Base-by-base conservation (phyloP, 352 stramenopile genomes). In the Globisporangium nagaii region DNA sequence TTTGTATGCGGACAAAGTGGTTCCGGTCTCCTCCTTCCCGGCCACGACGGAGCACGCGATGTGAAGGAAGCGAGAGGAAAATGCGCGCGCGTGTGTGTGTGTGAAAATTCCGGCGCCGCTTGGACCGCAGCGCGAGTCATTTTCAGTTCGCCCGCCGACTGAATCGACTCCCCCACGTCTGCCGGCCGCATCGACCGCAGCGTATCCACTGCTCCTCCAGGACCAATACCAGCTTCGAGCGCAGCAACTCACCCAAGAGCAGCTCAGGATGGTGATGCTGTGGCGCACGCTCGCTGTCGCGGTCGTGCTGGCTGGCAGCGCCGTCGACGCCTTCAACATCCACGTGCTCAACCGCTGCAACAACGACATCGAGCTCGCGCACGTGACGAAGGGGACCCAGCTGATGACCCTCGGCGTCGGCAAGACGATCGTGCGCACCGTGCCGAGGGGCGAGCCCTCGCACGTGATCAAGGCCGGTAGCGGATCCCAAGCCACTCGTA, bases 331-430 rank as follows among this genome's bases (percentile, higher is more conserved):
- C 43, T 68, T 82, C 59, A 66, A 73, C 36, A 52, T 87, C 57
- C 74, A 77, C 56, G 62, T 88, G 47, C 62, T 56, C 56, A 88
- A 88, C 70, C 66, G 63, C 49, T 88, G 78, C 61, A 39, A 58
- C 13, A 61, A 65, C 42, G 49, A 52, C 37, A 70, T 86, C 42
- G 70, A 73, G 24, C 54, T 88, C 12, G 61, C 68, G n/a, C 69
- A 77, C 45, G 70, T 71, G 44, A 58, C 56, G 7, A 68, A 62
- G 17, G 60, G 61, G 25, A 45, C 65, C 0, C 24, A 45, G 5
- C 65, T 60, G 8, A 53, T 72, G 56, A 48, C 55, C 27, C 57
- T 87, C 12, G 32, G 63, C 3, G 32, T 62, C 11, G 73, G 76
- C 11, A 68, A 43, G 15, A 74, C 59, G 36, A 70, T 68, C n/a